phyloP scores from a whole-genome alignment of 148 eudicot genomes.

The Euryodendron excelsum region DNA sequence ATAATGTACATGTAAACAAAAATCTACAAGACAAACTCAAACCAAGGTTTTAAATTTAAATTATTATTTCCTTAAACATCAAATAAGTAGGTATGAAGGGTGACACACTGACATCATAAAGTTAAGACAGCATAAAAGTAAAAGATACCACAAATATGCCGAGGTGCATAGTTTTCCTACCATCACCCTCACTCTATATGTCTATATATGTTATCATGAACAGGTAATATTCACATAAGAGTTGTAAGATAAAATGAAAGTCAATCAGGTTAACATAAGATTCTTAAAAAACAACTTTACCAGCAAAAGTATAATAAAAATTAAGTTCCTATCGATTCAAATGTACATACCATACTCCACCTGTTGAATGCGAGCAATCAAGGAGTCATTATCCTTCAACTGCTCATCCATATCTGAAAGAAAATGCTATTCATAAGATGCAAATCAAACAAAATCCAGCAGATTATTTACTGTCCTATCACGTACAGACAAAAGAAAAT shows the following conservation, averaged over 20 bases:
- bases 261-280: neutral
- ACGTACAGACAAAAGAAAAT: neutral
- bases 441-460: neutral
- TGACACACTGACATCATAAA: neutral
- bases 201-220: too few species aligned
- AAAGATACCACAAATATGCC: neutral
- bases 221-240: neutral
- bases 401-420: conserved; percentile 56
- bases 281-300: neutral
- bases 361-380: conserved; percentile 63
- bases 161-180: neutral
- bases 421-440: neutral
- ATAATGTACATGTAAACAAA: neutral
- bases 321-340: neutral
- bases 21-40: neutral
- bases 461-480: neutral
- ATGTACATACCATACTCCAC: conserved; percentile 64
- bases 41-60: neutral
- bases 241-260: neutral
- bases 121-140: neutral
- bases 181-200: neutral
- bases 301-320: neutral
- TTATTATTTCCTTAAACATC: neutral
- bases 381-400: conserved; percentile 41
- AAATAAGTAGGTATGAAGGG: neutral